phyloP scores from a whole-genome alignment of 2,329 filamentous ascomycete species.

The Colletotrichum musae region DNA sequence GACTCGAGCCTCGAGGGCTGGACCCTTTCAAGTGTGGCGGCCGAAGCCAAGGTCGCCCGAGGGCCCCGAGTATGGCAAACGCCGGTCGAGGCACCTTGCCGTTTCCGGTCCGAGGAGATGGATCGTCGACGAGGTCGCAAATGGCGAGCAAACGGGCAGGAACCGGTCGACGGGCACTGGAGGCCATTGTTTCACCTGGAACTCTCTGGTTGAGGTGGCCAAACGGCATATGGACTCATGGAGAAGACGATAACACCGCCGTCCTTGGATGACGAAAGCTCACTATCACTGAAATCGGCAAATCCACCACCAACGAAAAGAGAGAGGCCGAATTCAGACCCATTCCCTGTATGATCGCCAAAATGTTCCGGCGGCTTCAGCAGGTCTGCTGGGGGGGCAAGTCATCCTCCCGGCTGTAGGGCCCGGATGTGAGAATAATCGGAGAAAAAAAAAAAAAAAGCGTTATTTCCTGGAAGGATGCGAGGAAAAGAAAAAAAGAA shows the following conservation, averaged over 20 bases:
- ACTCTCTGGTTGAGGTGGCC: neutral
- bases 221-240: constrained; percentile 1
- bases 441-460: too few relatives aligned
- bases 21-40: neutral
- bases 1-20: neutral
- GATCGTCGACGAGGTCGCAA: neutral
- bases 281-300: neutral
- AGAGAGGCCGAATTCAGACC: neutral
- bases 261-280: neutral
- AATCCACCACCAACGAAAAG: neutral
- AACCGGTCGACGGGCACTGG: neutral
- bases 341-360: constrained; percentile 1
- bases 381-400: neutral
- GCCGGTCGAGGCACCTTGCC: neutral
- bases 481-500: too few relatives aligned
- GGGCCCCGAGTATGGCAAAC: constrained; percentile 12
- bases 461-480: too few relatives aligned
- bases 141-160: constrained; percentile 3
- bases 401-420: neutral
- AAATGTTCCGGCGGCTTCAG: constrained; percentile 2
- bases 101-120: constrained; percentile 3
- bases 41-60: neutral
- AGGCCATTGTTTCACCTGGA: neutral
- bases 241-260: neutral
- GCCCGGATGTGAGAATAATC: neutral